phyloP scores from a whole-genome alignment of 192 early-diverging fungal genomes.

The Endogone sp. region DNA sequence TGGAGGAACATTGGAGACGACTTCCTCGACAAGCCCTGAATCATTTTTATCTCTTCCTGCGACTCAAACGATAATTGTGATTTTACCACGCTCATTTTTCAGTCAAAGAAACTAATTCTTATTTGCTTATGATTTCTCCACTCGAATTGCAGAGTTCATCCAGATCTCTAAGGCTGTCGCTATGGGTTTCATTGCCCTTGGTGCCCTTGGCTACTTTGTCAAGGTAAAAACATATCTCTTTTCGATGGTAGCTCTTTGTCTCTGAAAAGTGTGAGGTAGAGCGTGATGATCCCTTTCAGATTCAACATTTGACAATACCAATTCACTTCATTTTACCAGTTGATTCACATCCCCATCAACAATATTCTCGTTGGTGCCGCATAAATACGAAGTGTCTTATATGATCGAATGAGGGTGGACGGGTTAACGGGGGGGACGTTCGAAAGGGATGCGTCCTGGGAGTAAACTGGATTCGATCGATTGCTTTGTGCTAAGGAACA shows the following conservation, averaged over 20 bases:
- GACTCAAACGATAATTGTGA: too few species aligned
- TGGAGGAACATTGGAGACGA: too few species aligned
- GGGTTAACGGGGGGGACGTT: not conserved
- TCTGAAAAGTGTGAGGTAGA: not conserved
- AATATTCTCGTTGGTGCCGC: conserved; percentile 90
- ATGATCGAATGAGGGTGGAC: not conserved
- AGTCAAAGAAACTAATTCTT: too few species aligned
- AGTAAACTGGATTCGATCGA: not conserved
- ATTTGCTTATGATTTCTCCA: not conserved
- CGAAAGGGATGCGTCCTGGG: not conserved
- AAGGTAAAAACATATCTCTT: conserved; percentile 45
- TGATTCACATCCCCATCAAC: conserved; percentile 99
- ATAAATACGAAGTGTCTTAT: conserved; percentile 17
- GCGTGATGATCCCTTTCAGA: too few species aligned
- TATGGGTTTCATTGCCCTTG: conserved; percentile 95
- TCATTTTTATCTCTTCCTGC: too few species aligned
- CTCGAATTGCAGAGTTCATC: conserved; percentile 71
- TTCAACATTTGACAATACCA: too few species aligned
- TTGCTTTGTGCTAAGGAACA: not conserved
- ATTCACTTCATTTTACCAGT: too few species aligned
- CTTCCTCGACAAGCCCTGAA: too few species aligned
- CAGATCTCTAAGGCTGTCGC: conserved; percentile 91
- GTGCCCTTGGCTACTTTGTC: conserved; percentile 96
- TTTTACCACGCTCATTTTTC: too few species aligned
- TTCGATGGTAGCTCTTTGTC: not conserved